These are phyloP conservation scores for Aspergillus transmontanensis DNA, from an alignment of 2,329 filamentous ascomycete genomes.

Conservation along the genomic window DNA sequence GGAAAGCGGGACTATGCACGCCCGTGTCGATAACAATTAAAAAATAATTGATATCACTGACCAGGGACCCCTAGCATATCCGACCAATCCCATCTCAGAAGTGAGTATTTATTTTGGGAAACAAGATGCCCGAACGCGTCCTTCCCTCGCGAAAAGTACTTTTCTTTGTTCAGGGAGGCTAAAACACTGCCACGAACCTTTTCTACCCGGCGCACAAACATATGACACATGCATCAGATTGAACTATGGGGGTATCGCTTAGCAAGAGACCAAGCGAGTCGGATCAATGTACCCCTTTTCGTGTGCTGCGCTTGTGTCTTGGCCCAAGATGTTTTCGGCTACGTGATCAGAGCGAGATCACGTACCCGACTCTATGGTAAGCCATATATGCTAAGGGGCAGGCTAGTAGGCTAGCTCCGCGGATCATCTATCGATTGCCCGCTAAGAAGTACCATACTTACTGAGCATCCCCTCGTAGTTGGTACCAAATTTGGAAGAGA, in stretches of 20 bases:
- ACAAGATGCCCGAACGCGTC: not conserved
- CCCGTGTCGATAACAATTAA: constrained; percentile 13
- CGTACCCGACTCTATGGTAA: constrained; percentile 19
- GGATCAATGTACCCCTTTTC: not conserved
- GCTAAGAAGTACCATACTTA: not conserved
- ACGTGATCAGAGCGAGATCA: not conserved
- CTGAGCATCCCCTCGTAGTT: not conserved
- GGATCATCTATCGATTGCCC: constrained; percentile 5
- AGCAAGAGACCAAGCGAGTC: not conserved
- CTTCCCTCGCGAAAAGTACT: not conserved
- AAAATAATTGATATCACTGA: constrained; percentile 1
- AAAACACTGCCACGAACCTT: not conserved
- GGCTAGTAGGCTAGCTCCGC: not conserved
- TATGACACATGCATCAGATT: not conserved
- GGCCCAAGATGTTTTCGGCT: not conserved
- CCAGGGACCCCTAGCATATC: not conserved
- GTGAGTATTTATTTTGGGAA: not conserved
- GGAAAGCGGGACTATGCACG: constrained; percentile 6
- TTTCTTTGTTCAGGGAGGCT: not conserved
- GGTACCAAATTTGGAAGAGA: not conserved
- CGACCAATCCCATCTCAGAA: not conserved
- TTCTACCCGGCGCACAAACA: not conserved
- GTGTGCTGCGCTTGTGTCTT: not conserved
- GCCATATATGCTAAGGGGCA: constrained; percentile 14
- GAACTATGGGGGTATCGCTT: not conserved